Evolutionary conservation across 2,329 filamentous ascomycete species (phyloP), one percentile per base, ranked within the genome.

Genomic region (Sclerotinia nivalis): DNA sequence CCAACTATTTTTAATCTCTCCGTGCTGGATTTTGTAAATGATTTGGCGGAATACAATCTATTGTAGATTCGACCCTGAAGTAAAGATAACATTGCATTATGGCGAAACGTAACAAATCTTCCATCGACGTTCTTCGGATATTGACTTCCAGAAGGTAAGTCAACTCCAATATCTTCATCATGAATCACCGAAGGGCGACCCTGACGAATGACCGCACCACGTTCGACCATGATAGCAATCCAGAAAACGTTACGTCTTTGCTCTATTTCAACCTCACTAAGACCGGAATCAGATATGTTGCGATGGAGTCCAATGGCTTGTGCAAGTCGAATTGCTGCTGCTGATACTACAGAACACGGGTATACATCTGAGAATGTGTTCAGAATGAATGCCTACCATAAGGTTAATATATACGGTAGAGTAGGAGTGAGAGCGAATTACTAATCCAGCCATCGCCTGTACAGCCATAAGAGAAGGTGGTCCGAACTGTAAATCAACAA

Each of bases 161-260:
- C 72, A 55, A 76, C 68, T 31, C 66, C 75, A 58, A 76, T 74
- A 69, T 76, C 75, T 45, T 76, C 74, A 55, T 76, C 75, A 31
- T 73, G 72, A 50, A 76, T 74, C 25, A 72, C 59, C n/a, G 75
- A 75, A 22, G 75, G 75, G 37, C 74, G 71, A 43, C 75, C 75
- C 28, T 71, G 58, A 45, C 69, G 70, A 60, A 69, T 66, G 49
- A 67, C 72, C 43, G 72, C 68, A 6, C 55, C 50, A 66, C 73
- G 75, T 67, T 76, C 75, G 28, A 74, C 49, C 22, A 75, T 50
- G 55, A 72, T 72, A 58, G 73, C 70, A 12, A 76, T 68, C 75
- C 75, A 76, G 59, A 74, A 76, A 55, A 76, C 73, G 65, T 76
- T 76, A 22, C 72, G 67, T 61, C 75, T 67, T 54, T 74, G 71